A percentile compares a stretch with the other conserved stretches of the same genome.
These are phyloP conservation scores for Alternaria tenuissima DNA, from an alignment of 2,329 filamentous ascomycete genomes.

Conservation along the genomic window DNA sequence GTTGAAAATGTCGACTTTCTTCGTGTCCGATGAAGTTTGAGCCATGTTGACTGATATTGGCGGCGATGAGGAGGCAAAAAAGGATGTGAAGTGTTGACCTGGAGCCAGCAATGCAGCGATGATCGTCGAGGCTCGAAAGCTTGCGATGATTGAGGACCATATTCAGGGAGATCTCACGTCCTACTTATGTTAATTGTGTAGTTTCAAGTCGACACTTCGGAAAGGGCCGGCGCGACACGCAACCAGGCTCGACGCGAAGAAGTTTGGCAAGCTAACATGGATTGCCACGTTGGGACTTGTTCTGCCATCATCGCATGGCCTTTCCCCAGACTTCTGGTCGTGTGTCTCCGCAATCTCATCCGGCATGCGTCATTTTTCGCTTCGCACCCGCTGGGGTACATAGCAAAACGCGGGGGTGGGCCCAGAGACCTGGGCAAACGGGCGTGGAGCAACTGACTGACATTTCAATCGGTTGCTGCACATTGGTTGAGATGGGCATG, in stretches of 20 bases:
- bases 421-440: not conserved
- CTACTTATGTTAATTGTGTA: constrained; percentile 1
- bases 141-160: not conserved
- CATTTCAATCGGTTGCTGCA: not conserved
- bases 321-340: constrained; percentile 1
- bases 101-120: not conserved
- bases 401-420: not conserved
- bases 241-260: not conserved
- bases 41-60: not conserved
- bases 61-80: not conserved
- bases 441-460: not conserved
- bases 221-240: not conserved
- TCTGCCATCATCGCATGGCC: not conserved
- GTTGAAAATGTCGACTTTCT: constrained; percentile 14
- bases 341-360: not conserved
- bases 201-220: not conserved
- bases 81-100: not conserved
- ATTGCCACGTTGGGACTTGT: not conserved
- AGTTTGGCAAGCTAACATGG: not conserved
- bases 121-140: not conserved
- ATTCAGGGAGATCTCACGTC: not conserved
- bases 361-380: not conserved
- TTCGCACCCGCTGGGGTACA: constrained; percentile 3
- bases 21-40: constrained; percentile 8
- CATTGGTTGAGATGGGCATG: not conserved